Percentiles rank a stretch among this genome's conserved stretches.
phyloP scores from a whole-genome alignment of 208 protist species.

The Leishmania arabica region DNA sequence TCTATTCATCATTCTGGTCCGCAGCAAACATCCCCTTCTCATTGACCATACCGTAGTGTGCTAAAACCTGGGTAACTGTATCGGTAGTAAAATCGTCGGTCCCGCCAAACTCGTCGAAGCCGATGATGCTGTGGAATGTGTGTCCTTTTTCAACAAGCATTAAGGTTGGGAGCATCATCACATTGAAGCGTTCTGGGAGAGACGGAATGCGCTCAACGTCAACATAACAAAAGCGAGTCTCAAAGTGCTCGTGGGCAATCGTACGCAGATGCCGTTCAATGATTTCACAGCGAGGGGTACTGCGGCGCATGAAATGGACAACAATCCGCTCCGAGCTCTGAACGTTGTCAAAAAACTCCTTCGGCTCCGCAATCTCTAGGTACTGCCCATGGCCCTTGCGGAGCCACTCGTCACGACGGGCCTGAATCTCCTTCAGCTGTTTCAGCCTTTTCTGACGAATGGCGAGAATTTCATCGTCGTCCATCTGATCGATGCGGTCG shows the following conservation, averaged over 20 bases:
- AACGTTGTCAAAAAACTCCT: conserved; percentile 86
- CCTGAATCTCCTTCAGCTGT: conserved; percentile 79
- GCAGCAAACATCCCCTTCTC: conserved; percentile 90
- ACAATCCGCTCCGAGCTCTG: conserved; percentile 85
- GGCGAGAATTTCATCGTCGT: conserved; percentile 84
- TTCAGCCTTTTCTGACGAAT: conserved; percentile 75
- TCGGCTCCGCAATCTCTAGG: conserved; percentile 68
- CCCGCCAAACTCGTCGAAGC: conserved; percentile 94
- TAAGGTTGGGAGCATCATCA: conserved; percentile 93
- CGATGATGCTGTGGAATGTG: conserved; percentile 92
- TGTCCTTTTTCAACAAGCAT: conserved; percentile 92
- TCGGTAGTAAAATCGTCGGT: conserved; percentile 87
- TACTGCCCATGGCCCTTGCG: conserved; percentile 88
- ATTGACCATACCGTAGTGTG: conserved; percentile 86
- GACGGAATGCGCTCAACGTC: conserved; percentile 88
- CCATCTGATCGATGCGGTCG: conserved; percentile 84
- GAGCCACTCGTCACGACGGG: conserved; percentile 75
- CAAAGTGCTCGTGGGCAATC: conserved; percentile 84
- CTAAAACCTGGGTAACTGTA: conserved; percentile 66
- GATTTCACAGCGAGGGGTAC: conserved; percentile 83
- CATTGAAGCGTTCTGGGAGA: conserved; percentile 88
- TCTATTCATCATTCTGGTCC: conserved; percentile 76
- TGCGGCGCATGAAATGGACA: conserved; percentile 91
- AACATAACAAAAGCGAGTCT: conserved; percentile 88
- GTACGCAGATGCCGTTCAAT: conserved; percentile 83